Conservation (phyloP, 2,329 filamentous ascomycete species). For the Magnaporthiopsis poae region DNA sequence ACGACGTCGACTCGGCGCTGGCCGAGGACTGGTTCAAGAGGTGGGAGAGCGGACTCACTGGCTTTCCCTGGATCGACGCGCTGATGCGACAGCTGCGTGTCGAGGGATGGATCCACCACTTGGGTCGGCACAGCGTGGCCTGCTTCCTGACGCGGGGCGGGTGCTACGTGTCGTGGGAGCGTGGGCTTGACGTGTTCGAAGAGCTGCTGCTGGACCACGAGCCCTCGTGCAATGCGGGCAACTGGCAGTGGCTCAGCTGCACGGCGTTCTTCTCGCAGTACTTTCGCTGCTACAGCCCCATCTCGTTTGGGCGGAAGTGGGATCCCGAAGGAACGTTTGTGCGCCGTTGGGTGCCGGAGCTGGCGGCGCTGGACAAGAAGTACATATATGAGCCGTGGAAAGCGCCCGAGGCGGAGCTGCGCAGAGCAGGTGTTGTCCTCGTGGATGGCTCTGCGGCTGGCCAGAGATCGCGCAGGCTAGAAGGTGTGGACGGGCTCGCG, state of each 20-base stretch:
- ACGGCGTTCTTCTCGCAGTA: slow-evolving; percentile 67
- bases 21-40: slow-evolving; percentile 58
- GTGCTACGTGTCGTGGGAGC: slow-evolving; percentile 70
- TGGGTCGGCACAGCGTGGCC: slow-evolving; percentile 67
- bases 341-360: slow-evolving; percentile 56
- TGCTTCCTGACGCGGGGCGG: slow-evolving; percentile 73
- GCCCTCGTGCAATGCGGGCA: slow-evolving; percentile 61
- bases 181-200: slow-evolving; percentile 68
- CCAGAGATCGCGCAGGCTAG: background rate
- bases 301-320: slow-evolving; percentile 67
- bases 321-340: slow-evolving; percentile 59
- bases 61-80: slow-evolving; percentile 73
- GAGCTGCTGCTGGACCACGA: slow-evolving; percentile 69
- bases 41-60: slow-evolving; percentile 60
- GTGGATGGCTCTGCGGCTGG: background rate
- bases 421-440: slow-evolving; percentile 44
- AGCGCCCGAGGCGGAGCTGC: slow-evolving; percentile 58
- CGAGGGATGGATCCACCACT: slow-evolving; percentile 73
- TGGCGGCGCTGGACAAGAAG: slow-evolving; percentile 51
- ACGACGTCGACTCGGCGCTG: slow-evolving; percentile 51
- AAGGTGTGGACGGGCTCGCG: slow-evolving; percentile 22
- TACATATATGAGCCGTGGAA: slow-evolving; percentile 76
- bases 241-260: slow-evolving; percentile 71
- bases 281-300: slow-evolving; percentile 59
- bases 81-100: slow-evolving; percentile 63